These are phyloP conservation scores for Senna siamea DNA, from an alignment of 306 rosid genomes.

Conservation along the genomic window DNA sequence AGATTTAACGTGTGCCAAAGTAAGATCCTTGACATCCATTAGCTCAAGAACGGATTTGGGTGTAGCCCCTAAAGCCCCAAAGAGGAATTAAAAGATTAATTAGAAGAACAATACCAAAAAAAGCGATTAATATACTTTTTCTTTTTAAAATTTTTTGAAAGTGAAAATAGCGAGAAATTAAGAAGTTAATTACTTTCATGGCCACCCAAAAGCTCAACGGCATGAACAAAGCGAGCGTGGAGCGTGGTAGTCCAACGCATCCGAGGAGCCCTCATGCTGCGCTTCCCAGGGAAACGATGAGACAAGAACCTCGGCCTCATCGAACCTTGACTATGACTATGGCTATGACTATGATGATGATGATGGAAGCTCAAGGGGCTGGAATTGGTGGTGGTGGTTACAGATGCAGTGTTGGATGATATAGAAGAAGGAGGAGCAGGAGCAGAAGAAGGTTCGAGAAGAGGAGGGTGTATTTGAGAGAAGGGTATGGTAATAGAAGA, in stretches of 20 bases:
- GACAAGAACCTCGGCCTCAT: conserved; percentile 87
- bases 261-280: conserved; percentile 98
- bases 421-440: conserved; percentile 11
- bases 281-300: conserved; percentile 73
- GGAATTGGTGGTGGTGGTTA: conserved; percentile 34
- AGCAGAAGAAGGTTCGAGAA: conserved; percentile 34
- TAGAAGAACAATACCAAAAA: background rate
- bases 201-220: conserved; percentile 97
- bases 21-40: conserved; percentile 99
- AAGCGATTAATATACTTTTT: conserved; percentile 29
- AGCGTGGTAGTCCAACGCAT: conserved; percentile 99
- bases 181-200: no score
- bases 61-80: conserved; percentile 76
- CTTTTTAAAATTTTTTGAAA: no score
- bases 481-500: no score
- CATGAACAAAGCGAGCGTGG: conserved; percentile 97
- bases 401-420: conserved; percentile 25
- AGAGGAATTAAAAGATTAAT: conserved; percentile 11
- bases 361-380: conserved; percentile 48
- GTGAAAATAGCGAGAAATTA: no score
- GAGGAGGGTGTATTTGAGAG: no score
- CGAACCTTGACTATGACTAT: conserved; percentile 49
- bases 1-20: conserved; percentile 97
- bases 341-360: background rate
- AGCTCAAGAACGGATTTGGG: conserved; percentile 99